Base-by-base conservation (phyloP, 2,329 filamentous ascomycete species). In the Gliomastix tumulicola region DNA sequence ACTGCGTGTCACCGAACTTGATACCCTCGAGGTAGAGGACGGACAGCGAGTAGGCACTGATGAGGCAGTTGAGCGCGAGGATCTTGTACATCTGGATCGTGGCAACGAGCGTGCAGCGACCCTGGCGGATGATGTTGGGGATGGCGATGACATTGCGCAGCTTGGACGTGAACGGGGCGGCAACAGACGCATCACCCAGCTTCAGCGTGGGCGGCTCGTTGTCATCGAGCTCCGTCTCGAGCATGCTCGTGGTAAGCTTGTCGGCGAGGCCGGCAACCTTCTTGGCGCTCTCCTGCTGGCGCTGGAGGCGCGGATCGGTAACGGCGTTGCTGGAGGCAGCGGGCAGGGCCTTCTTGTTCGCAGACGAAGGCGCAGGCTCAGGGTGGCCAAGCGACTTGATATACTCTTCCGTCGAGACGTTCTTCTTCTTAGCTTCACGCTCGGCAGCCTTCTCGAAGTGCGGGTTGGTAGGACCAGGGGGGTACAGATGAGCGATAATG, bases 1-100 rank as follows among this genome's bases (percentile, higher is more conserved):
- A 92, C 65, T 98, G 92, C 5, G 89, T 88, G 57, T 98, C 92
- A 39, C 92, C 89, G 56, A 98, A 98, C 68, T 98, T 98, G 73
- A 98, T 98, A 44, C 92, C 92, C 53, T 97, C 90, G 2, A 98
- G 77, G 55, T 98, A 98, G 40, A 98, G 73, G 15, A 98, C 92
- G 59, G 86, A 94, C 56, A 98, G 66, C 61, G 88, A 95, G 77
- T 98, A 98, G 25, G 92, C 92, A 49, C 87, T 95, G 57, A 98
- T 98, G 49, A 98, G 71, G 59, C 92, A 98, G 71, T 98, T 98
- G 41, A 98, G 70, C 7, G 92, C 92, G 35, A 98, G 77, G 51
- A 98, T 98, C 75, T 96, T 98, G 79, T 98, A 98, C 90, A 98
- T 98, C 69, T 98, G 92, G 46, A 98, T 97, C 0, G 92, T 98